Percentiles rank a stretch among this genome's conserved stretches.
These are phyloP conservation scores for Hypoxylon lenormandii DNA, from an alignment of 495 filamentous ascomycete genomes.

Conservation along the genomic window DNA sequence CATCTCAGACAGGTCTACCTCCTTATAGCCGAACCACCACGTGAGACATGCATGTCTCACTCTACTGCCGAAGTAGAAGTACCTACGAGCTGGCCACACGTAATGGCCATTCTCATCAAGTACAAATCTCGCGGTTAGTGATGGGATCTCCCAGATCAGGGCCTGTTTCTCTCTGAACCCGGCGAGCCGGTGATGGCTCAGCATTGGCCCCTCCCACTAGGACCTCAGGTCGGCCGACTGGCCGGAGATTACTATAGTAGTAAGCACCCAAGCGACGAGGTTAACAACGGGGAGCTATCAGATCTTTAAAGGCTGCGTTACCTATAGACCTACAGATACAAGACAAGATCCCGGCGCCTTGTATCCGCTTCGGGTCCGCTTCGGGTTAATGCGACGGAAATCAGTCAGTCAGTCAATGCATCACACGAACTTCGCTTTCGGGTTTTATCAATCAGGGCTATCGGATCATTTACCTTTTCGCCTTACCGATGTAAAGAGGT, in stretches of 20 bases:
- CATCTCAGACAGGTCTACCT: constrained; percentile 26
- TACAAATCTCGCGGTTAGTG: constrained; percentile 6
- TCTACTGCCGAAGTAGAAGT: constrained; percentile 28
- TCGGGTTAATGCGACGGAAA: no score
- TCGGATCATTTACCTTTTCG: constrained; percentile 32
- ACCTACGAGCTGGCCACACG: constrained; percentile 26
- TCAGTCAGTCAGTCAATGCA: no score
- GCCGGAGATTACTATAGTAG: neutral
- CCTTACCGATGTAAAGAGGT: constrained; percentile 15
- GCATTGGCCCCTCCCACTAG: neutral
- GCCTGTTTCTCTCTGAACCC: neutral
- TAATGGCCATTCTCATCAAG: constrained; percentile 18
- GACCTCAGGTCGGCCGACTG: neutral
- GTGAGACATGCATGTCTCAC: constrained; percentile 44
- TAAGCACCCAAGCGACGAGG: neutral
- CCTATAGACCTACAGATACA: neutral
- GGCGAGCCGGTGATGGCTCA: constrained; percentile 2
- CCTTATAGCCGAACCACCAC: constrained; percentile 41
- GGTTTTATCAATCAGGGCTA: neutral
- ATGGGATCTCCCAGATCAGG: neutral
- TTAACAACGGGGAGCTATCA: no score
- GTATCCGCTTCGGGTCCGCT: neutral
- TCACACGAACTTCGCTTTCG: no score
- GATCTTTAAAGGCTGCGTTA: no score
- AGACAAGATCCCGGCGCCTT: neutral